Evolutionary conservation across 2,329 filamentous ascomycete genomes (phyloP).

Genomic region (Mycosphaerella arachidis): DNA sequence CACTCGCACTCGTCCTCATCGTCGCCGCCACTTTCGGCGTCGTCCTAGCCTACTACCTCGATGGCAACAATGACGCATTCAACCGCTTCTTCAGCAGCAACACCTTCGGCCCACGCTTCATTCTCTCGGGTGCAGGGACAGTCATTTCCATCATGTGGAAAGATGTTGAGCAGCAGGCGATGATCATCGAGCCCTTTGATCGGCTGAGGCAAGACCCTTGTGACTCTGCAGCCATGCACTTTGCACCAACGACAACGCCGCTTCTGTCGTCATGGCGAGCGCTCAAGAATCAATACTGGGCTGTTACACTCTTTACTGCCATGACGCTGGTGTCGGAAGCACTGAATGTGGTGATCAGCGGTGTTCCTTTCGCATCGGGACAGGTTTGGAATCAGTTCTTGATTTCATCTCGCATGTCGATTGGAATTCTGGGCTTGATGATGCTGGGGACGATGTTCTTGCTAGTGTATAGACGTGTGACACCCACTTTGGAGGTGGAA

Average conservation of each 20-base stretch:
- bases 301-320: constrained; percentile 11
- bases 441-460: constrained; percentile 11
- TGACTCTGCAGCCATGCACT: constrained; percentile 8
- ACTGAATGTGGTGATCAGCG: constrained; percentile 18
- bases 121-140: constrained; percentile 17
- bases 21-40: constrained; percentile 15
- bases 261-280: constrained; percentile 13
- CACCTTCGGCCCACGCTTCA: constrained; percentile 21
- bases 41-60: constrained; percentile 18
- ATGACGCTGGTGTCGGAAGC: constrained; percentile 14
- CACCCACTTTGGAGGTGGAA: constrained; percentile 13
- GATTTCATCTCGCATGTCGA: constrained; percentile 14
- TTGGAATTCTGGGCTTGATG: constrained; percentile 17
- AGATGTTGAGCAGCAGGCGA: constrained; percentile 14
- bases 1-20: constrained; percentile 11
- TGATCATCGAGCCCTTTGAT: constrained; percentile 15
- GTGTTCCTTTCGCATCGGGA: constrained; percentile 17
- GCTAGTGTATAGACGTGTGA: constrained; percentile 8
- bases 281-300: constrained; percentile 11
- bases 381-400: constrained; percentile 16
- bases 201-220: constrained; percentile 7
- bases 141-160: constrained; percentile 17
- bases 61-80: constrained; percentile 15
- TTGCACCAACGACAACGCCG: constrained; percentile 17
- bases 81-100: constrained; percentile 22